Base-by-base conservation (phyloP, 2,329 filamentous ascomycete genomes). In the Didymella sp. region DNA sequence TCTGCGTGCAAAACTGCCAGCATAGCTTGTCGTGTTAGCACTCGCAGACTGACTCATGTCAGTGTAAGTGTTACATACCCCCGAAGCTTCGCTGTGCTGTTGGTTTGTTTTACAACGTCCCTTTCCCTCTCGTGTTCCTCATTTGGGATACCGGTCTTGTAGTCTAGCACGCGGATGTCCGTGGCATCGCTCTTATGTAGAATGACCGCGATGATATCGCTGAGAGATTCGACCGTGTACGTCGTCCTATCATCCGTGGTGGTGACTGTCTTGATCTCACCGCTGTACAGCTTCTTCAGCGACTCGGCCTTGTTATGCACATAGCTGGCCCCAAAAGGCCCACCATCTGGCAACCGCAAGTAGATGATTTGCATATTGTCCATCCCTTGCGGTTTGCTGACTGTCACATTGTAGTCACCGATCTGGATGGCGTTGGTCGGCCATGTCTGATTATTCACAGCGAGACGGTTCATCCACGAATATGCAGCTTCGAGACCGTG, bases 331-430 rank as follows among this genome's bases (percentile, higher is more conserved):
- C 70, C 69, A 31, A 58, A 47, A 19, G 61, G 59, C 12, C 35
- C 60, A 38, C 70, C 64, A 45, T 67, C 63, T 11, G 71, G 69
- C 11, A 73, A 57, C 11, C 68, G 63, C 30, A 73, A 56, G 41
- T 69, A 73, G 9, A 71, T 13, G 19, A 71, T 66, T 40, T 71
- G 67, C 13, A 70, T 45, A 11, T 66, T 64, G 11, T 59, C 51
- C 11, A 55, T 48, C 2, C 48, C 55, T 3, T 50, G 54, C 7
- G 61, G 56, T 12, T 49, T 53, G 15, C 64, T 64, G 6, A 63
- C 27, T 5, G 49, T 43, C 24, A 72, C 38, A 2, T 43, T 24
- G 15, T 59, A 44, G 4, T 49, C 44, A 13, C 56, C 51, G 28
- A 70, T 27, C 19, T 45, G 44, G 5, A 66, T 43, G 1, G 46